Evolutionary conservation across 2,329 filamentous ascomycete genomes (phyloP), one percentile per base, ranked within the genome.

Genomic region (Cladophialophora carrionii): DNA sequence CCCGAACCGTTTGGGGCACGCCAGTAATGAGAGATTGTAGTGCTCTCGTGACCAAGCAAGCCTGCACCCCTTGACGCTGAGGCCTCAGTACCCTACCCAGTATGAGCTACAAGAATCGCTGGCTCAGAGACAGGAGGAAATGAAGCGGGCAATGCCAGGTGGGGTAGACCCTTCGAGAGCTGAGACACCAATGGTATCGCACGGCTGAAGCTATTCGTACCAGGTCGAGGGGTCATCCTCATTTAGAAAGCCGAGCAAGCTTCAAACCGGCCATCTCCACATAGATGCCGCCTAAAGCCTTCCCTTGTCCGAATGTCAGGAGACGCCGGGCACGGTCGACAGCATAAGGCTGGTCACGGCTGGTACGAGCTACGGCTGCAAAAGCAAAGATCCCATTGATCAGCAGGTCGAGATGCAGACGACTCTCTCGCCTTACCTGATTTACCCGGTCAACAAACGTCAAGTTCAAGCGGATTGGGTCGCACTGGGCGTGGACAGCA

Each of bases 151-250:
- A 34, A 48, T 59, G n/a, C 41, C 41, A 56, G 53, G 67, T 68
- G 67, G 64, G 66, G 64, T 62, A 54, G 6, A 17, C 17, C 52
- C 49, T 26, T 57, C n/a, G 57, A 46, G 43, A 64, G 59, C 64
- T 67, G 67, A 69, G 64, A 66, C 67, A 66, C 26, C 59, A 24
- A 57, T 43, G 52, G 64, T 67, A 52, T 65, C 64, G 63, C 58
- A 37, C 61, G 62, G 58, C 34, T 1, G 6, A 17, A 24, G 49
- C 10, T 31, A 31, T 29, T 29, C 26, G 26, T 6, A 29, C 26
- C 9, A 3, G 22, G 29, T 52, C 22, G 31, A 49, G 57, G 43
- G 31, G 57, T 26, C 31, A 32, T 41, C 12, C 24, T 20, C 31
- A n/a, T 60, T 60, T 60, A 41, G 57, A 53, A 60, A n/a, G 49